A percentile compares a stretch with the other conserved stretches of the same genome.
These are phyloP conservation scores for Cardiospermum halicacabum DNA, from an alignment of 345 rosid genomes.

Conservation along the genomic window DNA sequence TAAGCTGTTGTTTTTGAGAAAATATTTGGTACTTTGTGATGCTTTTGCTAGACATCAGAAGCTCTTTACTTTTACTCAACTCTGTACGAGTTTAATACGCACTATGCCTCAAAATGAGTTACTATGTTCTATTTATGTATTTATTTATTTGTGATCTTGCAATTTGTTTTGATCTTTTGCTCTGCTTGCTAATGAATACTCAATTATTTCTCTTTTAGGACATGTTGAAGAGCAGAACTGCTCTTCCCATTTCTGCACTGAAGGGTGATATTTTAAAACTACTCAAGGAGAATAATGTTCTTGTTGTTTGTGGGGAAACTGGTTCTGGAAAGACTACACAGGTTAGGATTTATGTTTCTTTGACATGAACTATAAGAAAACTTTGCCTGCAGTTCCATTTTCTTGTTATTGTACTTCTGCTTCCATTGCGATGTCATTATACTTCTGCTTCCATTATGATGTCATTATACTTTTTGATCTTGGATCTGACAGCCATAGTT, in stretches of 20 bases:
- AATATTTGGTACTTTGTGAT: too few species aligned
- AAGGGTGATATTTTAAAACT: conserved; percentile 58
- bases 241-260: conserved; percentile 75
- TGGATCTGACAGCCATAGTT: not conserved
- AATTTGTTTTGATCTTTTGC: not conserved
- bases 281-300: conserved; percentile 66
- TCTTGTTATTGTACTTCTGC: not conserved
- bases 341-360: conserved; percentile 32
- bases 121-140: not conserved
- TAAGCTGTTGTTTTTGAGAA: too few species aligned
- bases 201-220: conserved; percentile 37
- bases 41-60: too few species aligned
- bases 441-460: conserved; percentile 2
- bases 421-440: too few species aligned
- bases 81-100: too few species aligned
- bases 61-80: too few species aligned
- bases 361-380: not conserved
- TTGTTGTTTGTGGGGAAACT: conserved; percentile 93
- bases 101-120: too few species aligned
- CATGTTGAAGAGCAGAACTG: conserved; percentile 55
- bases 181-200: not conserved
- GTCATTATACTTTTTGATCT: not conserved
- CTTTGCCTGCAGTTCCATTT: conserved; percentile 4
- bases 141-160: not conserved
- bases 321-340: conserved; percentile 99